Evolutionary conservation across 192 early-diverging fungal species (phyloP), one percentile per base, ranked within the genome.

Genomic region (Mortierella alpina): DNA sequence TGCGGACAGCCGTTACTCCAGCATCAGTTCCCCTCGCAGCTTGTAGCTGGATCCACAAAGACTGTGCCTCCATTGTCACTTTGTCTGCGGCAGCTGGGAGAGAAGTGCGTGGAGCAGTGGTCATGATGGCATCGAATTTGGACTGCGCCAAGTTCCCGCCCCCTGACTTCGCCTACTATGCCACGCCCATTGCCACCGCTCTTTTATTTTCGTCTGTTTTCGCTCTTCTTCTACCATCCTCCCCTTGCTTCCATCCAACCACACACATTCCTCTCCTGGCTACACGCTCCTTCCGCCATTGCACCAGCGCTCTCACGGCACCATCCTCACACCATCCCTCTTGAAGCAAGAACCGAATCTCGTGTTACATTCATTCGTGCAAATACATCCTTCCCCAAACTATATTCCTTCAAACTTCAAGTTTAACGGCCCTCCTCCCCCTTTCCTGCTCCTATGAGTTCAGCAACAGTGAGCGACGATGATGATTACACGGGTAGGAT

Each of bases 401-500:
- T 31, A 4, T 45, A 56, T 51, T 47, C 4, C 6, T 17, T 52
- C 23, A 47, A 49, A 40, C 31, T 55, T 10, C 46, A 20, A 18
- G 7, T 56, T 14, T 6, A 17, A 7, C 17, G 6, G 17, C 17
- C 31, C 17, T 40, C 55, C 2, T 15, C 41, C 3, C 31, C 20
- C 31, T 3, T 31, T 31, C 31, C 31, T 31, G n/a, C n/a, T 3
- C 39, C 7, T 13, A 74, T 74, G 72, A 67, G 72, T 46, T 52
- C 72, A 40, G 72, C 58, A 53, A 67, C 48, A 42, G 7, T 67
- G 41, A 74, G 64, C 64, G 72, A 74, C 22, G 72, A 74, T 11
- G 72, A 74, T 11, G 72, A 74, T 41, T 74, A 67, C 61, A 65
- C 56, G 7, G 72, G 72, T 74, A 67, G 42, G 63, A 55, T 8